phyloP scores from a whole-genome alignment of 768 basidiomycete species.

The Boletus pseudopeckii region DNA sequence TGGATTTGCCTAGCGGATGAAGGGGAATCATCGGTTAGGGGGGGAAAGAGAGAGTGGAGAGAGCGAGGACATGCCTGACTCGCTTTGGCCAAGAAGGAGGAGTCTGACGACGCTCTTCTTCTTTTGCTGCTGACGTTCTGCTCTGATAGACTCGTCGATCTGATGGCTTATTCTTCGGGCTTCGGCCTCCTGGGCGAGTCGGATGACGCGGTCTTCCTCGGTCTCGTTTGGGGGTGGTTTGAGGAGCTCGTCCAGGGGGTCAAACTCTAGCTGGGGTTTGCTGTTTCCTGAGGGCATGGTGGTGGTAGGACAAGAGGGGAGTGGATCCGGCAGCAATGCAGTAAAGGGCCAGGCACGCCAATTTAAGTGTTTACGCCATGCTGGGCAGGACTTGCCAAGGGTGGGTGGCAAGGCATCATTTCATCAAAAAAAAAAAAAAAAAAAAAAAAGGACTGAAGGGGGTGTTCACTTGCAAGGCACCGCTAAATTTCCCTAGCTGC shows the following conservation, averaged over 20 bases:
- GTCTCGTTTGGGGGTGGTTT: conserved; percentile 68
- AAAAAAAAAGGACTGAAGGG: background rate
- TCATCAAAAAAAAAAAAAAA: background rate
- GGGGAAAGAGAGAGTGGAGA: background rate
- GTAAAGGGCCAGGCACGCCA: conserved; percentile 19
- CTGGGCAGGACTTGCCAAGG: background rate
- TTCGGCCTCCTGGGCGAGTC: conserved; percentile 62
- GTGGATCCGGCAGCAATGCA: background rate
- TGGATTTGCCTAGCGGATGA: conserved; percentile 61
- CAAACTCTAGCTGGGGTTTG: conserved; percentile 29
- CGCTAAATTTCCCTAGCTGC: background rate
- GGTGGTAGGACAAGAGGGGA: conserved; percentile 7
- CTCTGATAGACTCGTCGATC: conserved; percentile 73
- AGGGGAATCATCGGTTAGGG: background rate
- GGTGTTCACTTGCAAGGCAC: background rate
- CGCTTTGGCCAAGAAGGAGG: conserved; percentile 76
- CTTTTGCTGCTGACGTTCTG: conserved; percentile 51
- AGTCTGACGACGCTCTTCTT: conserved; percentile 71
- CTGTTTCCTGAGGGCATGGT: conserved; percentile 23
- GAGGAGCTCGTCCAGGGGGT: conserved; percentile 66
- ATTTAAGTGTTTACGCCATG: conserved; percentile 17
- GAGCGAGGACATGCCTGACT: conserved; percentile 54
- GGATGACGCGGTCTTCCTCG: conserved; percentile 48
- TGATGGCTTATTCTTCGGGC: conserved; percentile 60
- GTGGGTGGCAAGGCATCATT: background rate